Evolutionary conservation across 2,329 filamentous ascomycete genomes (phyloP), one percentile per base, ranked within the genome.

Genomic region (Fusarium austroafricanum): DNA sequence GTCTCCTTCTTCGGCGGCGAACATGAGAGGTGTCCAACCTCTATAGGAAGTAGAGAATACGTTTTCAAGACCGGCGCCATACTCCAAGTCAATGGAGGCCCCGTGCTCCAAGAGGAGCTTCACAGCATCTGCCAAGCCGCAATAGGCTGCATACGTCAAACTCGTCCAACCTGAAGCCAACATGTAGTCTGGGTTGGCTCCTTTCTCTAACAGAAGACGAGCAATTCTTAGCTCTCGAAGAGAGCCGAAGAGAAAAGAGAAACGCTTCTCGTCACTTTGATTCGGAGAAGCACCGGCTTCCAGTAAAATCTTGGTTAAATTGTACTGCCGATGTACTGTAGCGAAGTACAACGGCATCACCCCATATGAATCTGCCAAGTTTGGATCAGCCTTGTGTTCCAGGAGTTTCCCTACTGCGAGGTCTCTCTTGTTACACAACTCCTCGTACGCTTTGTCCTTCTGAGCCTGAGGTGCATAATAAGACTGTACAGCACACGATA

Each of bases 311-410:
- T 57, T 8, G 26, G 33, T 29, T 4, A 28, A 12, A 0, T 20
- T 20, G 2, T 6, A 2, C 0, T 46, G 11, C 3, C 21, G 14
- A 15, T 11, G 1, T 0, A 12, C 0, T 0, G 21, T n/a, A 4
- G 50, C 17, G 17, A 23, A 35, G 10, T 18, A 26, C 0, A 53
- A 26, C 3, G 50, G 26, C 31, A 12, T 17, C 14, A 11, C 18
- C 44, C 21, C n/a, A 2, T 15, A 4, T 17, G 6, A 6, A 0
- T 28, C 6, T 8, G 1, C 1, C 11, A 35, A 7, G 3, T 18
- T 58, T 3, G 5, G 9, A 8, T 58, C 33, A 4, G 39, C 45
- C 2, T 31, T 31, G 18, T 23, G 33, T 2, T 45, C 28, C 17
- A 61, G 1, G 3, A 61, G 40, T 12, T 39, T 58, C 12, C 10